Conservation (phyloP, 108 stramenopile species). For the Cylindrotheca fusiformis region DNA sequence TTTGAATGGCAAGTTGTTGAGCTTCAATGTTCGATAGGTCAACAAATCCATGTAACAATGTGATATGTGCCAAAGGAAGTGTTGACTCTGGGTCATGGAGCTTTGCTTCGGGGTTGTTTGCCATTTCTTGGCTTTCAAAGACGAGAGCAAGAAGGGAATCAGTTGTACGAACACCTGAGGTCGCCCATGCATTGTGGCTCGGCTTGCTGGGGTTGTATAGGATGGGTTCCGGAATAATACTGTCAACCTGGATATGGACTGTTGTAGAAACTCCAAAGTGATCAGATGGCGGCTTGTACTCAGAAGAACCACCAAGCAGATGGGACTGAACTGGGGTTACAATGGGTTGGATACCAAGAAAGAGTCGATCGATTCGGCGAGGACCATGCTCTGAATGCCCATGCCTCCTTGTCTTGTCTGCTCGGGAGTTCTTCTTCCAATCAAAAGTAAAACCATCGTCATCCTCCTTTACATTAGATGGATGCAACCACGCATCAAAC, state of each 20-base stretch:
- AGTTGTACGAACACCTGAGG: constrained; percentile 8
- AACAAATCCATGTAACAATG: constrained; percentile 21
- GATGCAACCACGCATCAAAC: constrained; percentile 13
- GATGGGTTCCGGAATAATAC: not conserved
- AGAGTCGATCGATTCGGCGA: constrained; percentile 8
- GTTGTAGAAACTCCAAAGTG: constrained; percentile 18
- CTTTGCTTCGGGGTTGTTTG: not conserved
- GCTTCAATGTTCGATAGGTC: constrained; percentile 2
- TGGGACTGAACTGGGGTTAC: not conserved
- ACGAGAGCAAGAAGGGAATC: not conserved
- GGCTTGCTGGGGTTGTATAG: not conserved
- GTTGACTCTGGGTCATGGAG: constrained; percentile 9
- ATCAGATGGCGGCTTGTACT: constrained; percentile 14
- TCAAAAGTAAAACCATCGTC: constrained; percentile 14
- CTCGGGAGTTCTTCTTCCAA: constrained; percentile 5
- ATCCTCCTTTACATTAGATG: not conserved
- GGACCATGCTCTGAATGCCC: constrained; percentile 2
- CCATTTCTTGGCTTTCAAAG: not conserved
- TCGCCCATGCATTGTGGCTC: constrained; percentile 20
- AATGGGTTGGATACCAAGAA: not conserved
- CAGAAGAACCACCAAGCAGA: not conserved
- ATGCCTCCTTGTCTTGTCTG: constrained; percentile 1
- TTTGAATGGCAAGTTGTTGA: not conserved
- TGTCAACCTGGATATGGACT: not conserved
- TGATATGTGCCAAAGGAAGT: constrained; percentile 22